Evolutionary conservation across 108 stramenopile species (phyloP).

Genomic region (Fragilaria radians): DNA sequence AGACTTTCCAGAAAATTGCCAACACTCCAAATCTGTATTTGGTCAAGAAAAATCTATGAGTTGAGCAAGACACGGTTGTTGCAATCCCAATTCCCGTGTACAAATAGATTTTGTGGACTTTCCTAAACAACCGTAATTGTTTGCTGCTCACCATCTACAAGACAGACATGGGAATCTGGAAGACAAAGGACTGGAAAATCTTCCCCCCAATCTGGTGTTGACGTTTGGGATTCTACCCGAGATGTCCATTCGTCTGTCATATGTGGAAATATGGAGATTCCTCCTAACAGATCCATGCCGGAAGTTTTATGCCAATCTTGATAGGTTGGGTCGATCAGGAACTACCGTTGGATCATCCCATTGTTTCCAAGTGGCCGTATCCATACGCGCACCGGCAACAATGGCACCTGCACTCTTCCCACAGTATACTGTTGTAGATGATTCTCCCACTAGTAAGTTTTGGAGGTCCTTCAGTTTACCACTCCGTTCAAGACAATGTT

Average conservation of each 20-base stretch:
- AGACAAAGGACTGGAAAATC: neutral
- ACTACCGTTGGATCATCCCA: conserved; percentile 83
- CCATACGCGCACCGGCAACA: conserved; percentile 49
- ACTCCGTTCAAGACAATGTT: conserved; percentile 74
- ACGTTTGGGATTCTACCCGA: conserved; percentile 38
- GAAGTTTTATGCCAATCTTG: conserved; percentile 49
- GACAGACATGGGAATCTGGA: neutral
- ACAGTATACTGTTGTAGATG: conserved; percentile 46
- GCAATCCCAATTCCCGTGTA: no score
- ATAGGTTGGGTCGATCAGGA: conserved; percentile 45
- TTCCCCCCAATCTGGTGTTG: neutral
- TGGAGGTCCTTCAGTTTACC: conserved; percentile 27
- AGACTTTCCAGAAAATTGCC: no score
- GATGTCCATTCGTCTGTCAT: conserved; percentile 61
- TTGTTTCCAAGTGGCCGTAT: conserved; percentile 78
- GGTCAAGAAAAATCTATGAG: no score
- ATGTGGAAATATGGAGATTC: conserved; percentile 68
- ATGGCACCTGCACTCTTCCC: conserved; percentile 85
- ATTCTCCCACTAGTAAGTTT: conserved; percentile 19
- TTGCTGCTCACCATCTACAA: neutral
- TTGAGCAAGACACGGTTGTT: no score
- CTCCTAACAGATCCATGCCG: conserved; percentile 52
- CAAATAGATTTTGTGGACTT: no score
- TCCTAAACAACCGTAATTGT: no score
- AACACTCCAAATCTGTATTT: no score